Conservation (phyloP, 2,329 filamentous ascomycete species). For the Colletotrichum eremochloae region DNA sequence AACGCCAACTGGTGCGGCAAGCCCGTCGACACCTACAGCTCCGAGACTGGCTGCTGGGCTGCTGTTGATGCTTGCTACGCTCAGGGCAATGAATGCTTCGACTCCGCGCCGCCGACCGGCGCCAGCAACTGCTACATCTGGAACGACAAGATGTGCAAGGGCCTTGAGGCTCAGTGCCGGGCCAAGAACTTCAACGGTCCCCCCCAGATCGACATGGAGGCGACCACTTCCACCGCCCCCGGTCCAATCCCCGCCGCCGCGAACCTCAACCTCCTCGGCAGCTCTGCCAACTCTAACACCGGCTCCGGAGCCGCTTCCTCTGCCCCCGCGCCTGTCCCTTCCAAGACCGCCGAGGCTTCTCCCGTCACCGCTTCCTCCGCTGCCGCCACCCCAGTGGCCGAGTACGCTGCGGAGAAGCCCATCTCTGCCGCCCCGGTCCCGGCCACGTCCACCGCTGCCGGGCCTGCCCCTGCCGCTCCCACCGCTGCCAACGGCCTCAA, state of each 20-base stretch:
- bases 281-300: conserved; percentile 21
- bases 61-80: conserved; percentile 68
- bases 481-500: conserved; percentile 43
- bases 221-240: conserved; percentile 49
- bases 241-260: conserved; percentile 52
- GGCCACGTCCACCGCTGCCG: not conserved
- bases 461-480: conserved; percentile 17
- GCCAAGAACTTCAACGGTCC: conserved; percentile 61
- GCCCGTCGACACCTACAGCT: conserved; percentile 69
- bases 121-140: conserved; percentile 70
- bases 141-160: conserved; percentile 70
- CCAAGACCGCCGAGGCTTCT: conserved; percentile 13
- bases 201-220: conserved; percentile 56
- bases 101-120: conserved; percentile 70
- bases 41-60: conserved; percentile 71
- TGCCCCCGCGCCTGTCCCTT: conserved; percentile 8
- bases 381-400: not conserved
- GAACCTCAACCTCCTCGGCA: conserved; percentile 36
- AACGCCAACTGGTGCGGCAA: conserved; percentile 81
- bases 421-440: conserved; percentile 1
- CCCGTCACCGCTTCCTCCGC: conserved; percentile 17
- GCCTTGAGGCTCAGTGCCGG: conserved; percentile 59
- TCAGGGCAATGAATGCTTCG: conserved; percentile 72
- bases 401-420: conserved; percentile 24
- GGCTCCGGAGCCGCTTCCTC: conserved; percentile 12